Conservation (phyloP, 2,329 filamentous ascomycete genomes). For the Nemania diffusa region DNA sequence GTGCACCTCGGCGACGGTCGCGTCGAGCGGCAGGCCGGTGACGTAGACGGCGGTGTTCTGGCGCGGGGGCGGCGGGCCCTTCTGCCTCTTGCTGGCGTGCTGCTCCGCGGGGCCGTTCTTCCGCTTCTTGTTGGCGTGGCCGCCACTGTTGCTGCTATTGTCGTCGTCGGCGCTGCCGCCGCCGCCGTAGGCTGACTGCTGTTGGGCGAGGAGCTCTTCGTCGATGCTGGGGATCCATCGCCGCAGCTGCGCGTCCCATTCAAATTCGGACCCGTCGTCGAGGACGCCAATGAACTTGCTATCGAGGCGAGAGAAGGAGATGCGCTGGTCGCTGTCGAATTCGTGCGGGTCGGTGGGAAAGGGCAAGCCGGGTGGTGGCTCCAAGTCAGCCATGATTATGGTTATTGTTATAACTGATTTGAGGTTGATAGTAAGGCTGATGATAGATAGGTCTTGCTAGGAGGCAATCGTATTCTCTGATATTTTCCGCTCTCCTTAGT, state of each 20-base stretch:
- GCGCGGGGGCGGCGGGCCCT: constrained; percentile 61
- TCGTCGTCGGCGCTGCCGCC: constrained; percentile 51
- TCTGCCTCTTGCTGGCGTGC: constrained; percentile 59
- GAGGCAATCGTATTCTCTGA: neutral
- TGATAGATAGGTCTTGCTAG: neutral
- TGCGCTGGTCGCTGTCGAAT: constrained; percentile 81
- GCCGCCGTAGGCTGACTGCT: constrained; percentile 49
- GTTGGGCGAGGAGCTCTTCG: constrained; percentile 54
- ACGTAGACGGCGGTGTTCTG: constrained; percentile 94
- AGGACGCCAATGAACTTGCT: constrained; percentile 85
- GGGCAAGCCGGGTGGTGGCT: constrained; percentile 42
- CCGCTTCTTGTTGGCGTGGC: constrained; percentile 51
- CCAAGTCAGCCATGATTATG: constrained; percentile 41
- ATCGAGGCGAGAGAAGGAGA: constrained; percentile 87
- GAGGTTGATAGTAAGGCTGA: neutral
- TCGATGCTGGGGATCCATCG: constrained; percentile 76
- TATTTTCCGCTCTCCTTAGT: neutral
- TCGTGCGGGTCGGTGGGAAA: constrained; percentile 71
- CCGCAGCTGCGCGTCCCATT: constrained; percentile 77
- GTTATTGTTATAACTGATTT: neutral
- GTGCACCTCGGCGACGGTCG: constrained; percentile 81
- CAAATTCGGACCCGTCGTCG: constrained; percentile 85
- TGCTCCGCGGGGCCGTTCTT: constrained; percentile 54
- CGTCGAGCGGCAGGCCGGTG: constrained; percentile 84
- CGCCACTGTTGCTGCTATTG: constrained; percentile 44